Evolutionary conservation across 2,329 filamentous ascomycete genomes (phyloP), one percentile per base, ranked within the genome.

Genomic region (Myrmaecium sp.): DNA sequence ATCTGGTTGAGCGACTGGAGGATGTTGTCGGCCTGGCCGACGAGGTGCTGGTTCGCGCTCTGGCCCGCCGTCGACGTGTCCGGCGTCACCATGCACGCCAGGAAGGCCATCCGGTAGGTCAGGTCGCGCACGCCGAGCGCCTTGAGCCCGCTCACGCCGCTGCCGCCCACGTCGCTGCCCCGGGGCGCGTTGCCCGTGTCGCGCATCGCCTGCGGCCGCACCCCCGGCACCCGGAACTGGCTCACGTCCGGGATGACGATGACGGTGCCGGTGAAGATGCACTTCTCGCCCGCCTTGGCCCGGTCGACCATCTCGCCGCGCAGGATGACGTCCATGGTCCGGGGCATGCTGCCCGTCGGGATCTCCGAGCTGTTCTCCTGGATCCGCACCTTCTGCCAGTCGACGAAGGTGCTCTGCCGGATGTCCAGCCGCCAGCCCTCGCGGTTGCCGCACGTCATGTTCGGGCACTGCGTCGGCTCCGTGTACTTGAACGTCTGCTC

Each of bases 291-390:
- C 25, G 89, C 89, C 59, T 95, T 95, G 27, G 86, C 84, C 27
- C 89, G 74, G 43, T 98, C 89, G 14, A 98, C 89, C 59, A 98
- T 94, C 51, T 98, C 89, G 44, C 89, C 89, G 33, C 89, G 75
- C 17, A 98, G 56, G 38, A 98, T 94, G 21, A 98, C 78, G 44
- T 98, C 89, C 70, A 98, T 89, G 3, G 89, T 98, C 32, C 89
- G 70, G 14, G 89, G 89, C 89, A 98, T 98, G 56, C 84, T 94
- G 29, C 89, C 89, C 0, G 89, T 98, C 0, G 89, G 89, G 19
- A 98, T 98, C 49, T 98, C 89, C 4, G 86, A 86, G 39, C 83
- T 93, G 58, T 95, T 98, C 54, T 98, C 89, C 54, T 98, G 89
- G 34, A 95, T 82, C 35, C 91, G 79, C 14, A 95, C 83, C 51